A percentile compares a stretch with the other conserved stretches of the same genome.
Evolutionary conservation across 805 yeast species (phyloP).

Genomic region (Cyberlindnera xylosilytica): DNA sequence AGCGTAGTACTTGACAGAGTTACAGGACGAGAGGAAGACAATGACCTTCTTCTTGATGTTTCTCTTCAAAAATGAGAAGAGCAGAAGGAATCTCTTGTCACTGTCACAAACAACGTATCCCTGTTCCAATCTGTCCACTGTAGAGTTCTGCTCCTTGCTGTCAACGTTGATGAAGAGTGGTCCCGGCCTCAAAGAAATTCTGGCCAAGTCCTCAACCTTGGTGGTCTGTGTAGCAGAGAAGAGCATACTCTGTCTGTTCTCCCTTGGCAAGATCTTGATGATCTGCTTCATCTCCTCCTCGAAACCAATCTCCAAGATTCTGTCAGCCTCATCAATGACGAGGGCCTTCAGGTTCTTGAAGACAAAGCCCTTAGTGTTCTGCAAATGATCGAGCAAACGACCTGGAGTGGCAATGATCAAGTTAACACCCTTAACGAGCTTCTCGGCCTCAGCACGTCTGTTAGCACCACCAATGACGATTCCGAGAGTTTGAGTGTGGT

Average conservation of each 20-base stretch:
- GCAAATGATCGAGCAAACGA: slow-evolving; percentile 91
- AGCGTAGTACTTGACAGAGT: slow-evolving; percentile 93
- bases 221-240: slow-evolving; percentile 99
- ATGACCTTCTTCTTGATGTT: slow-evolving; percentile 88
- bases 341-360: slow-evolving; percentile 93
- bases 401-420: slow-evolving; percentile 97
- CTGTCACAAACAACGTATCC: slow-evolving; percentile 98
- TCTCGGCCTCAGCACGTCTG: slow-evolving; percentile 96
- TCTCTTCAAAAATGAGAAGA: slow-evolving; percentile 91
- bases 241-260: slow-evolving; percentile 92
- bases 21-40: slow-evolving; percentile 94
- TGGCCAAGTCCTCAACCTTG: slow-evolving; percentile 95
- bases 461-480: slow-evolving; percentile 98
- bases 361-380: slow-evolving; percentile 90
- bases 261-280: slow-evolving; percentile 86
- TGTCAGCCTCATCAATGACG: slow-evolving; percentile 96
- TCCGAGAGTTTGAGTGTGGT: slow-evolving; percentile 85
- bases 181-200: slow-evolving; percentile 92
- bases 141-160: slow-evolving; percentile 74
- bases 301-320: slow-evolving; percentile 95
- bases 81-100: slow-evolving; percentile 84
- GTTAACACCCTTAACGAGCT: slow-evolving; percentile 90
- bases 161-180: slow-evolving; percentile 94
- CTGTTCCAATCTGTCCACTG: slow-evolving; percentile 96
- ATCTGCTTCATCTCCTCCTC: slow-evolving; percentile 99